A percentile compares a stretch with the other conserved stretches of the same genome.
phyloP scores from a whole-genome alignment of 2,329 filamentous ascomycete genomes.

The Shiraia bambusicola region DNA sequence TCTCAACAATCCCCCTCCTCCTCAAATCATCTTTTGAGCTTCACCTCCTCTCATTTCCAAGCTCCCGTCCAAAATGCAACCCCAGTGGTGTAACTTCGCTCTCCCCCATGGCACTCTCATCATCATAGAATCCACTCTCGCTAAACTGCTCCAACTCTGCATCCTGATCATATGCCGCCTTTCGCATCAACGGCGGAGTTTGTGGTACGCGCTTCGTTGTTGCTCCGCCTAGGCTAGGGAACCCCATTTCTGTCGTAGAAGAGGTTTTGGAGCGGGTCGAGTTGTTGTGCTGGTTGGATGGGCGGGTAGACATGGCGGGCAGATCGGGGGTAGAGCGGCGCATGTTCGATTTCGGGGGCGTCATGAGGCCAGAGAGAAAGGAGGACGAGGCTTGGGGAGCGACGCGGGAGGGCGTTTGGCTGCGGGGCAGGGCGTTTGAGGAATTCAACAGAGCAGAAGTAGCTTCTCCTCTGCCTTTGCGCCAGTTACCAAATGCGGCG shows the following conservation, averaged over 20 bases:
- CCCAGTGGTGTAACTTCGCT: conserved; percentile 39
- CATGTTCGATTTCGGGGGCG: conserved; percentile 77
- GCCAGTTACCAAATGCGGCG: conserved; percentile 98
- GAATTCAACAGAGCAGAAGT: conserved; percentile 49
- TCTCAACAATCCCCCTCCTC: too few species aligned
- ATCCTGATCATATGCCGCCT: conserved; percentile 61
- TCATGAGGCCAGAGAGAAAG: conserved; percentile 79
- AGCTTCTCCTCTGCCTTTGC: conserved; percentile 60
- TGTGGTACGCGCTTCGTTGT: conserved; percentile 27
- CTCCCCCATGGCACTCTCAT: conserved; percentile 50
- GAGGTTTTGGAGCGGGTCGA: conserved; percentile 33
- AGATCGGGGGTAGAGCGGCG: conserved; percentile 60
- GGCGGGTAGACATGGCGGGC: conserved; percentile 31
- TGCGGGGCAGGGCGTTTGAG: conserved; percentile 34
- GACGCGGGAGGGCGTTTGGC: conserved; percentile 37
- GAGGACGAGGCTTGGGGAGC: conserved; percentile 56
- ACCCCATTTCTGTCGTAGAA: conserved; percentile 26
- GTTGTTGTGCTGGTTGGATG: conserved; percentile 28
- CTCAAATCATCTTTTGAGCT: not conserved
- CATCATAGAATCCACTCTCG: conserved; percentile 52
- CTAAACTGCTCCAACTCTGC: conserved; percentile 55
- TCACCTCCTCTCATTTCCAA: conserved; percentile 13
- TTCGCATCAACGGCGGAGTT: conserved; percentile 59
- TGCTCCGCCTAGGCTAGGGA: conserved; percentile 32
- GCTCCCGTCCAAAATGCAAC: conserved; percentile 36